Base-by-base conservation (phyloP, 495 filamentous ascomycete genomes). In the Pseudevernia furfuracea region DNA sequence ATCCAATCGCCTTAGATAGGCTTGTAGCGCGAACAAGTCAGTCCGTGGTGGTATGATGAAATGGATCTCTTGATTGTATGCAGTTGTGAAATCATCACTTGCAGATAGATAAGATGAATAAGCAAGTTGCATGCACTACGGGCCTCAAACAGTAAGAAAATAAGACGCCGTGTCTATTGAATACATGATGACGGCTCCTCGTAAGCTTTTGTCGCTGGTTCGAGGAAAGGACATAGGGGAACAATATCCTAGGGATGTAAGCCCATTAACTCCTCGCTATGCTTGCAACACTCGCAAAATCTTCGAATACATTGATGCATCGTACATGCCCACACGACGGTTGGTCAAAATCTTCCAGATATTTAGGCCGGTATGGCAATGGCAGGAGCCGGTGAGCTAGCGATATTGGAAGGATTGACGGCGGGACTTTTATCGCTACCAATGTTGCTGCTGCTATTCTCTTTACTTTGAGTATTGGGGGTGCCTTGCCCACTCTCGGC, bases 381-480 rank as follows among this genome's bases (percentile, higher is more conserved):
- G n/a, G 73, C 74, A 44, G 80, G 76, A 36, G 77, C 77, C 3
- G 81, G 79, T 28, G 79, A 74, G 61, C 78, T 78, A 23, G 76
- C 74, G 23, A 77, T 66, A 25, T 74, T 75, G 17, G 76, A 74
- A 62, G 76, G 74, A 39, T 77, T 83, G 28, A 81, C 85, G 63
- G 80, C 79, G 70, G 83, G 86, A 68, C 89, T 89, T 75, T 84
- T 85, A 66, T 91, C 90, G 73, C 87, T 92, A 58, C 84, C 84
- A 60, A 84, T 70, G 65, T 85, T 85, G 66, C 83, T 86, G 71
- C 81, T 86, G 62, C 85, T 85, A 63, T 88, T 88, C 73, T 88
- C 82, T 73, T 94, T 95, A 74, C 81, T 85, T 71, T 90, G 90
- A 64, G 85, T 87, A 41, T 89, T 87, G 80, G 85, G 25, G 81